Evolutionary conservation across 306 rosid genomes (phyloP), one percentile per base, ranked within the genome.

Genomic region (Quercus dentata): DNA sequence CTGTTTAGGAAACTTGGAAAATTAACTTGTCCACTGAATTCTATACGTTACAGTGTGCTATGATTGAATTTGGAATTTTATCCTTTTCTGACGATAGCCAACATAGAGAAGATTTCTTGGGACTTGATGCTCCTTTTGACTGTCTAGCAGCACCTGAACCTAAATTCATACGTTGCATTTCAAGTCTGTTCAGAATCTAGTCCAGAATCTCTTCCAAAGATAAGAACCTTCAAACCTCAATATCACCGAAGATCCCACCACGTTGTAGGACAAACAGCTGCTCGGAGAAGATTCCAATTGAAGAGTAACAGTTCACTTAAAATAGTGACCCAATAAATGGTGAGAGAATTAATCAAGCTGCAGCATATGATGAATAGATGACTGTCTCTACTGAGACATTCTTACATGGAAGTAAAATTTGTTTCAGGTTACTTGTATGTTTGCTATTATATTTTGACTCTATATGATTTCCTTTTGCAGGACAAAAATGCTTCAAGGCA

Each of bases 381-480:
- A 46, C 52, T 76, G 59, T 52, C 79, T 78, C 58, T 30, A n/a
- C 44, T 68, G 33, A 74, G 69, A 52, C 30, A 33, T 13, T 75
- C 28, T 59, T 82, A 64, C 35, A 58, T 76, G 46, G 72, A 74
- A 30, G 68, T 10, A 51, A 74, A 35, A 70, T 73, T 46, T 18
- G 12, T 35, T 49, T 63, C 52, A 38, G 6, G 57, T 52, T 67
- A 6, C 59, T 23, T 49, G 59, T 62, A 74, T 38, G 44, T 38
- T 38, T 18, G 33, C 63, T 17, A 57, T 44, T 38, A 14, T 69
- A 17, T 2, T 83, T 14, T 9, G 71, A 73, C 79, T 78, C 44
- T 38, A 38, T 76, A 21, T 74, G 69, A 62, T 83, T 72, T 70
- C 38, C 54, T 83, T 69, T 23, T 83, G 81, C 93, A 87, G 97